Evolutionary conservation across 306 rosid genomes (phyloP).

Genomic region (Ochetophila trinervis): DNA sequence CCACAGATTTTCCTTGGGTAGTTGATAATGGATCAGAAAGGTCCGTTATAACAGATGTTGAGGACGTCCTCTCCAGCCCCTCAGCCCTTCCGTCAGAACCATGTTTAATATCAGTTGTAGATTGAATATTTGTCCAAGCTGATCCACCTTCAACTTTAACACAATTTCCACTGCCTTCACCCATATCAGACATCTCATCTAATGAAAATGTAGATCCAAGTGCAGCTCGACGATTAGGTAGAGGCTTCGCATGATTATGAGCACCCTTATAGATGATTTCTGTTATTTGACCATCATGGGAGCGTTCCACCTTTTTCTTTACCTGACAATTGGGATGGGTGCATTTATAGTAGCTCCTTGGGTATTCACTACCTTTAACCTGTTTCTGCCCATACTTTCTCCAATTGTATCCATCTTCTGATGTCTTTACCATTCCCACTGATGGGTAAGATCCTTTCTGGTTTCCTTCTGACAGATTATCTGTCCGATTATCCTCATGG

Average conservation of each 20-base stretch:
- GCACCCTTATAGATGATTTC: constrained; percentile 79
- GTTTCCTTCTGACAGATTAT: constrained; percentile 42
- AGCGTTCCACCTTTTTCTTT: constrained; percentile 91
- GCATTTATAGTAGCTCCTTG: constrained; percentile 90
- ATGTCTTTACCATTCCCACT: constrained; percentile 42
- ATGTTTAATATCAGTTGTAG: constrained; percentile 34
- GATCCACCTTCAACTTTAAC: constrained; percentile 46
- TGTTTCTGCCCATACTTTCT: constrained; percentile 95
- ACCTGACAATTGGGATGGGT: constrained; percentile 72
- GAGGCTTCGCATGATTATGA: constrained; percentile 77
- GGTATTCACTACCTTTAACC: constrained; percentile 91
- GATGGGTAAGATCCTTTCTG: constrained; percentile 41
- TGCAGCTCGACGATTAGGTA: constrained; percentile 48
- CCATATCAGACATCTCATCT: constrained; percentile 50
- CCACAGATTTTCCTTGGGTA: constrained; percentile 39
- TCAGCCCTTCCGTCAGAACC: constrained; percentile 48
- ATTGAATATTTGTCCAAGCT: constrained; percentile 48
- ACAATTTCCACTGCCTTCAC: constrained; percentile 44
- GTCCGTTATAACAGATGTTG: constrained; percentile 53
- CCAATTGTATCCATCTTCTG: constrained; percentile 92
- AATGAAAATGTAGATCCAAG: constrained; percentile 35
- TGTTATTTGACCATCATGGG: constrained; percentile 85
- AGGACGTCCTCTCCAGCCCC: constrained; percentile 62
- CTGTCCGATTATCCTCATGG: constrained; percentile 30
- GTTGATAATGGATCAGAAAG: constrained; percentile 50